Base-by-base conservation (phyloP, 129 eudicot genomes). In the Erigeron canadensis region DNA sequence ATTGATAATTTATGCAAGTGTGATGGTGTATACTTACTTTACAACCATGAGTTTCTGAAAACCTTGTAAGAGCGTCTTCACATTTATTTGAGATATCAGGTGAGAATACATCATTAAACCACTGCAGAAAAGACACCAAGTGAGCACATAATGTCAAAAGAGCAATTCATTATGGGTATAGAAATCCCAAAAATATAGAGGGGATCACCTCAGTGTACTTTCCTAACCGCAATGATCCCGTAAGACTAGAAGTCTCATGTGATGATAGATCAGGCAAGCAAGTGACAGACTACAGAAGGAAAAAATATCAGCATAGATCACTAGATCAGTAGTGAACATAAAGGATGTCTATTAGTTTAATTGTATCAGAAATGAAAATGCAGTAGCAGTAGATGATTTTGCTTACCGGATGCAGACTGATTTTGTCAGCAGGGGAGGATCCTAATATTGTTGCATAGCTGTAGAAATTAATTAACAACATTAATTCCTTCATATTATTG, bases 401-500 rank as follows among this genome's bases (percentile, higher is more conserved):
- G 61, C 70, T 85, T 90, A 94, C 99, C 59, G 99, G 99, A 76
- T 56, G 83, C 82, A 88, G 56, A 45, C 91, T 71, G 68, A 90
- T 81, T 82, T 81, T 84, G 54, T 87, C 91, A 59, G 87, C 81
- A 76, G 77, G 78, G 40, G 99, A 88, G 64, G 99, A 84, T 61
- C 96, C 99, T 84, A 88, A 81, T 72, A 94, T 87, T 80, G 96
- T 96, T 44, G 99, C 92, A 81, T 94, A 94, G 84, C 99, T 94
- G 90, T 67, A 82, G 61, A 70, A 77, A 18, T 58, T 66, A 70
- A 79, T n/a, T 46, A 15, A 74, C 55, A 57, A 13, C 15, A 34
- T 23, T 67, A 39, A 57, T 5, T 7, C 39, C 11, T 10, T 38
- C 53, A 51, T 16, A 69, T 16, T 12, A 37, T 44, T 23, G 8